phyloP scores from a whole-genome alignment of 2,329 filamentous ascomycete genomes.

The Curvularia eragrostidis region DNA sequence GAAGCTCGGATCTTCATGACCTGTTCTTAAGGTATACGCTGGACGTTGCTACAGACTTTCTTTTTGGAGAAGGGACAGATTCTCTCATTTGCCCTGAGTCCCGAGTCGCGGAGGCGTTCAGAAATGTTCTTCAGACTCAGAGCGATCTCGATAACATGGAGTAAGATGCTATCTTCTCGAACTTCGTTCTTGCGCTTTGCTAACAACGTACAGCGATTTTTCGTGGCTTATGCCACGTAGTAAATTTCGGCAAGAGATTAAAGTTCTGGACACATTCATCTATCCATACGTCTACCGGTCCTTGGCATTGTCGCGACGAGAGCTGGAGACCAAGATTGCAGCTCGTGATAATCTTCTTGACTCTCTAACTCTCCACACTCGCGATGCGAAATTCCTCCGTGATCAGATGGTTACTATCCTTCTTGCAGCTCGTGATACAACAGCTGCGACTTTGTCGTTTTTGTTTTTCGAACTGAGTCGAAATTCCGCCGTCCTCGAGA shows the following conservation, averaged over 20 bases:
- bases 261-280: neutral
- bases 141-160: slow-evolving; percentile 2
- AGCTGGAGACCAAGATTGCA: neutral
- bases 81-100: neutral
- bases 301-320: neutral
- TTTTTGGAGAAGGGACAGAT: neutral
- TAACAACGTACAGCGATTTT: neutral
- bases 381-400: slow-evolving; percentile 29
- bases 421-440: slow-evolving; percentile 46
- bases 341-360: slow-evolving; percentile 35
- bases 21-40: slow-evolving; percentile 1
- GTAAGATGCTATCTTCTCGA: neutral
- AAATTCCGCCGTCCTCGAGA: slow-evolving; percentile 40
- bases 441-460: slow-evolving; percentile 40
- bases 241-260: neutral
- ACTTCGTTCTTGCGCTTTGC: neutral
- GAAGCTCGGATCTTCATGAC: neutral
- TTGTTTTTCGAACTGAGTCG: slow-evolving; percentile 47
- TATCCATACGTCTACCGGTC: slow-evolving; percentile 1
- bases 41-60: neutral
- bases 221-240: neutral
- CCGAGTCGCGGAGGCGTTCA: neutral
- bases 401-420: slow-evolving; percentile 45
- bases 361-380: slow-evolving; percentile 29
- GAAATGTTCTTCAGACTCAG: neutral